A percentile compares a stretch with the other conserved stretches of the same genome.
These are phyloP conservation scores for Psilocybe sp. DNA, from an alignment of 768 basidiomycete genomes.

Conservation along the genomic window DNA sequence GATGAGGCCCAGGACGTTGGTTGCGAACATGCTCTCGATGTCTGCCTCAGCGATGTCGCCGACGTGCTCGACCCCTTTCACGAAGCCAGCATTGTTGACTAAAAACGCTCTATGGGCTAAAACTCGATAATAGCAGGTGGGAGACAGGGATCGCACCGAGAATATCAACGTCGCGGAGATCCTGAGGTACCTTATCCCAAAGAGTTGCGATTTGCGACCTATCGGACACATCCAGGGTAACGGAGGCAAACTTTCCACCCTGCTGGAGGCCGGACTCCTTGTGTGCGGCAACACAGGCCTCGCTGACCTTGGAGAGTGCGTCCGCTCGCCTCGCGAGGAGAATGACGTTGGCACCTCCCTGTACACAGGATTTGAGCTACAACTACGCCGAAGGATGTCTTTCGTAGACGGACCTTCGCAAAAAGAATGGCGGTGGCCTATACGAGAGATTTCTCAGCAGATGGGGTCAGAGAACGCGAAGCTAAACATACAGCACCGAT, in stretches of 20 bases:
- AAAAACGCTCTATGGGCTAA: not conserved
- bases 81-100: slow-evolving; percentile 82
- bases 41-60: slow-evolving; percentile 78
- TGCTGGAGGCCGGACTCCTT: slow-evolving; percentile 66
- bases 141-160: slow-evolving; percentile 51
- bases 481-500: slow-evolving; percentile 73
- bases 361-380: not conserved
- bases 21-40: slow-evolving; percentile 80
- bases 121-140: not conserved
- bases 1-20: slow-evolving; percentile 84
- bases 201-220: slow-evolving; percentile 66
- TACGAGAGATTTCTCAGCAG: not conserved
- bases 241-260: slow-evolving; percentile 73
- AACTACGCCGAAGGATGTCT: not conserved
- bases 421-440: slow-evolving; percentile 88
- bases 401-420: slow-evolving; percentile 63
- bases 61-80: slow-evolving; percentile 82
- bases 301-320: slow-evolving; percentile 65
- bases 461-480: not conserved
- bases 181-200: slow-evolving; percentile 66
- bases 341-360: slow-evolving; percentile 89
- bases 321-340: slow-evolving; percentile 79
- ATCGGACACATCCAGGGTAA: slow-evolving; percentile 82
- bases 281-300: slow-evolving; percentile 66
- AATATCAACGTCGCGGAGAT: slow-evolving; percentile 75